Evolutionary conservation across 2,329 filamentous ascomycete genomes (phyloP).

Genomic region (Cercospora sp.): DNA sequence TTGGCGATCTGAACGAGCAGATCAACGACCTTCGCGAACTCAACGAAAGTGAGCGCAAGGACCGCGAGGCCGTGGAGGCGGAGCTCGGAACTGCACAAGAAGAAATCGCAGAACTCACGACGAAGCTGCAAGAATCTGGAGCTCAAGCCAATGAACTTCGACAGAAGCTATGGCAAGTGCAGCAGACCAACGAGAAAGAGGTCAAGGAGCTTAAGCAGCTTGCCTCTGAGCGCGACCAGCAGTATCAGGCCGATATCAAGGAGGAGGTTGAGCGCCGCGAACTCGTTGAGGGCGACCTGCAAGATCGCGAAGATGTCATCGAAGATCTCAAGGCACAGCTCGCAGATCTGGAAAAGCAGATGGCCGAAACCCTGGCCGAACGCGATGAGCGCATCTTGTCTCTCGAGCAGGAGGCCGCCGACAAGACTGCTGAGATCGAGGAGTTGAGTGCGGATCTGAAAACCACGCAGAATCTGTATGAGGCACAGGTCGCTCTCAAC

Average conservation of each 20-base stretch:
- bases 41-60: constrained; percentile 45
- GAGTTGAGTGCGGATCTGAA: constrained; percentile 32
- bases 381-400: constrained; percentile 37
- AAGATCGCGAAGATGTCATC: constrained; percentile 41
- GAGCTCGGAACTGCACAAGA: constrained; percentile 47
- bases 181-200: constrained; percentile 45
- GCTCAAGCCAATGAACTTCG: constrained; percentile 52
- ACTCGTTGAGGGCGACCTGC: constrained; percentile 41
- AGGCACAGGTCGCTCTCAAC: constrained; percentile 22
- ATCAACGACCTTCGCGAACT: constrained; percentile 42
- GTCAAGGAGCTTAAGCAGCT: constrained; percentile 43
- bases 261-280: constrained; percentile 44
- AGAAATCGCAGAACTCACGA: constrained; percentile 45
- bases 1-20: constrained; percentile 37
- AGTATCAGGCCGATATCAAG: constrained; percentile 43
- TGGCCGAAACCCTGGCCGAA: constrained; percentile 33
- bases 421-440: constrained; percentile 33
- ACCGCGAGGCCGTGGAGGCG: constrained; percentile 48
- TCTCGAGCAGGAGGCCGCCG: constrained; percentile 32
- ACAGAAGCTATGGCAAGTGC: constrained; percentile 50
- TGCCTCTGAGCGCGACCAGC: constrained; percentile 43
- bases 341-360: constrained; percentile 35
- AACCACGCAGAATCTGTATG: constrained; percentile 27
- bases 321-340: constrained; percentile 42
- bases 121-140: constrained; percentile 45